Conservation (phyloP, 345 rosid genomes). For the Salix dunnii region DNA sequence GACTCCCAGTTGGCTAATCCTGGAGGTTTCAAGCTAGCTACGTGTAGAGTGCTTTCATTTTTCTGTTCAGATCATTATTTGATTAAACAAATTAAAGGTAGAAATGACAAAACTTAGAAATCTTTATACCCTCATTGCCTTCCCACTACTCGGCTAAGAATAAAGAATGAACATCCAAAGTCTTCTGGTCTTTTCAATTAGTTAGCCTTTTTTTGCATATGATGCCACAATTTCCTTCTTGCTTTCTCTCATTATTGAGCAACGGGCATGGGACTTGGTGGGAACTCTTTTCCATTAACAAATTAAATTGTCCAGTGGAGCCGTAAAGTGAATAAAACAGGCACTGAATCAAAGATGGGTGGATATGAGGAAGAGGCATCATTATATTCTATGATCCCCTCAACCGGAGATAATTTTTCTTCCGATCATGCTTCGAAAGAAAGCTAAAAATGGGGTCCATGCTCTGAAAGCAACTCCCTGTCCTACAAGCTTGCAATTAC, state of each 20-base stretch:
- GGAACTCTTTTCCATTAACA: conserved; percentile 10
- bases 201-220: not conserved
- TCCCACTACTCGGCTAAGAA: not conserved
- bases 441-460: conserved; percentile 21
- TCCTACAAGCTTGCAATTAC: not conserved
- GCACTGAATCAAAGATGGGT: conserved; percentile 20
- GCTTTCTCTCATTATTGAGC: not conserved
- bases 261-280: conserved; percentile 8
- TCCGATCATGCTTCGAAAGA: conserved; percentile 26
- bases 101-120: not conserved
- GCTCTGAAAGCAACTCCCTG: conserved; percentile 6
- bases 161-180: not conserved
- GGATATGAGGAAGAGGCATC: conserved; percentile 21
- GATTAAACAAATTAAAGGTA: not conserved
- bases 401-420: conserved; percentile 17
- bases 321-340: conserved; percentile 16
- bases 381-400: conserved; percentile 20
- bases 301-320: conserved; percentile 16
- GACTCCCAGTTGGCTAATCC: not conserved
- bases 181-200: not conserved
- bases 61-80: not conserved
- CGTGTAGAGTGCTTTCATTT: not conserved
- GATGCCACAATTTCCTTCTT: not conserved
- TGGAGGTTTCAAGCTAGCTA: not conserved
- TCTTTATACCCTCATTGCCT: not conserved